Evolutionary conservation across 129 eudicot genomes (phyloP), one percentile per base, ranked within the genome.

Genomic region (Logfia minima): DNA sequence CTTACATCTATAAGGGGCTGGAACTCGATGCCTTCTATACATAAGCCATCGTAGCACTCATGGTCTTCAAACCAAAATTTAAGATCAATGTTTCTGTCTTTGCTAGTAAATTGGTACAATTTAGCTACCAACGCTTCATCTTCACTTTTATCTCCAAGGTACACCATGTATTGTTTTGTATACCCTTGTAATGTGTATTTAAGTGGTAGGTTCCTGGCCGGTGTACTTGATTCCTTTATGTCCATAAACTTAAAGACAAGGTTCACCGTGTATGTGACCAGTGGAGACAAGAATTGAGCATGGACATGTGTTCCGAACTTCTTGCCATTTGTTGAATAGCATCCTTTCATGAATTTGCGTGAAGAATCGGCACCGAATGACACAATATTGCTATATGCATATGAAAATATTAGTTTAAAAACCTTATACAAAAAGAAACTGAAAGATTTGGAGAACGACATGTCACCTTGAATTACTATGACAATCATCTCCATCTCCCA

Each of bases 1-100:
- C 37, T 34, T 34, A 34, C 37, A 34, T 34, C 0, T 34, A 4
- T 34, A 34, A 34, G 37, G 6, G 37, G 77, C 13, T 26, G 35
- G 60, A 74, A 74, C 56, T 32, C 68, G 8, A 74, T 35, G 58
- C 69, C 58, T 58, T 74, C 68, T 5, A 58, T 2, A 32, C 10
- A 5, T 53, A 53, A 4, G 16, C 60, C 5, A 17, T 4, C 4
- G 37, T 4, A 34, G 37, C 4, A 34, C 5, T 0, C 37, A 34
- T 34, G 37, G 32, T 29, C 32, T 29, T 29, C 32, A 29, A 29
- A 29, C 32, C 32, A 29, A 29, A 29, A 29, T 29, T 34, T 4
- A 34, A 34, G 37, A 34, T 34, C 37, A 34, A 34, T 4, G 6
- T 3, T 56, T 56, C 21, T 56, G 26, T 24, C 63, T 0, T 34